A percentile compares a stretch with the other conserved stretches of the same genome.
These are phyloP conservation scores for Thermomucor indicae-seudaticae DNA, from an alignment of 371 early-diverging fungal species.

Conservation along the genomic window DNA sequence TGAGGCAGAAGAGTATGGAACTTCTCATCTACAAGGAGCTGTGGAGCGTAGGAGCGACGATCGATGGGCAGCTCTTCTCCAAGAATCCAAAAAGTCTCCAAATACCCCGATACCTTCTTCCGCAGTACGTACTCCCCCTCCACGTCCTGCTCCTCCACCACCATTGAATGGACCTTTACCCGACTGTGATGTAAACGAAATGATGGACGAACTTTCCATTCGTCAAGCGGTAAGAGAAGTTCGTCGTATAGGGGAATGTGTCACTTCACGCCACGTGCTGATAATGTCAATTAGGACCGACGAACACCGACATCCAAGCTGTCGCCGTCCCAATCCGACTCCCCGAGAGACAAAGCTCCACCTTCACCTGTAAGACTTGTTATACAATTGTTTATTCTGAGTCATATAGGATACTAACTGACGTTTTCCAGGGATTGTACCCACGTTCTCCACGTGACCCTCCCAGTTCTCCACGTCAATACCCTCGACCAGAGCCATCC, in stretches of 20 bases:
- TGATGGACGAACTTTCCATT: constrained; percentile 23
- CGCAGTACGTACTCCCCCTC: constrained; percentile 9
- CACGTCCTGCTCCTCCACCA: constrained; percentile 24
- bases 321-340: no score
- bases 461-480: constrained; percentile 4
- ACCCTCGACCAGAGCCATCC: constrained; percentile 31
- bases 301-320: constrained; percentile 4
- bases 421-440: no score
- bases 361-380: no score
- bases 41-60: constrained; percentile 42
- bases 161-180: constrained; percentile 2
- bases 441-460: constrained; percentile 15
- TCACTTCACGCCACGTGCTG: no score
- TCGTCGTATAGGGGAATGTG: no score
- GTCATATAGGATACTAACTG: no score
- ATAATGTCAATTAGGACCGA: constrained; percentile 8
- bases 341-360: no score
- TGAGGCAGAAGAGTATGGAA: constrained; percentile 50
- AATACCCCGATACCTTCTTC: constrained; percentile 3
- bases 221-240: no score
- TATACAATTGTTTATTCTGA: no score
- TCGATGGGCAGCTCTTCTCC: constrained; percentile 43
- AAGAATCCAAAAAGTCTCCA: constrained; percentile 6
- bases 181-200: constrained; percentile 17
- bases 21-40: constrained; percentile 27